These are phyloP conservation scores for Scheffersomyces titani DNA, from an alignment of 1,139 yeast genomes.

Conservation along the genomic window DNA sequence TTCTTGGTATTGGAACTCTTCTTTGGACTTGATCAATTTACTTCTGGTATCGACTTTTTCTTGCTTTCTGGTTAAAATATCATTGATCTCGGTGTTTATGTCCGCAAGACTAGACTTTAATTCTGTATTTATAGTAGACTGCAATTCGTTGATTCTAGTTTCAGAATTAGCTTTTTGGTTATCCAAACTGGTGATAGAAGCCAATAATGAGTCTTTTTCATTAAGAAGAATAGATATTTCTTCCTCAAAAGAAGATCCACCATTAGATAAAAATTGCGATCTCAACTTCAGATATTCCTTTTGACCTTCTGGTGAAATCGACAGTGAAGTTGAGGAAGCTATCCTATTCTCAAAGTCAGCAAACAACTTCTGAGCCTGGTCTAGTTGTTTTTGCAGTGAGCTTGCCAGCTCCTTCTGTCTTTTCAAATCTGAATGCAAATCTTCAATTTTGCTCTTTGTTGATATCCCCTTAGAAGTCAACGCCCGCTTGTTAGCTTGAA, in stretches of 20 bases:
- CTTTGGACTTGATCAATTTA: constrained; percentile 45
- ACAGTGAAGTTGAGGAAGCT: constrained; percentile 25
- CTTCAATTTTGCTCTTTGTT: constrained; percentile 53
- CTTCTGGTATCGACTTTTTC: constrained; percentile 45
- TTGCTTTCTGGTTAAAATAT: constrained; percentile 34
- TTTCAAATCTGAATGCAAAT: constrained; percentile 51
- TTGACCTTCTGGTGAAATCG: constrained; percentile 52
- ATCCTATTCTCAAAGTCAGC: constrained; percentile 42
- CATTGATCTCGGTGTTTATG: constrained; percentile 30
- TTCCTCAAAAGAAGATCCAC: constrained; percentile 62
- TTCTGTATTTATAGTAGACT: constrained; percentile 32
- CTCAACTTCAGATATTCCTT: constrained; percentile 63
- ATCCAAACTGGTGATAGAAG: constrained; percentile 40
- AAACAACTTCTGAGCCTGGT: constrained; percentile 45
- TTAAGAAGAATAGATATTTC: constrained; percentile 43
- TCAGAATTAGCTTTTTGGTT: constrained; percentile 46
- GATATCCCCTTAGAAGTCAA: constrained; percentile 48
- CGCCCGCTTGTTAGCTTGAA: constrained; percentile 55
- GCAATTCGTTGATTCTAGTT: constrained; percentile 38
- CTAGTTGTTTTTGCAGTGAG: constrained; percentile 49
- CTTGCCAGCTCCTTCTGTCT: constrained; percentile 51
- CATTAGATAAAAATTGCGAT: constrained; percentile 54
- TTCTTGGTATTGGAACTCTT: constrained; percentile 50
- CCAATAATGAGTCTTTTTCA: constrained; percentile 44
- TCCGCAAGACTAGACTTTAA: constrained; percentile 35